Evolutionary conservation across 2,329 filamentous ascomycete genomes (phyloP).

Genomic region (Sarocladiaceae sp.): DNA sequence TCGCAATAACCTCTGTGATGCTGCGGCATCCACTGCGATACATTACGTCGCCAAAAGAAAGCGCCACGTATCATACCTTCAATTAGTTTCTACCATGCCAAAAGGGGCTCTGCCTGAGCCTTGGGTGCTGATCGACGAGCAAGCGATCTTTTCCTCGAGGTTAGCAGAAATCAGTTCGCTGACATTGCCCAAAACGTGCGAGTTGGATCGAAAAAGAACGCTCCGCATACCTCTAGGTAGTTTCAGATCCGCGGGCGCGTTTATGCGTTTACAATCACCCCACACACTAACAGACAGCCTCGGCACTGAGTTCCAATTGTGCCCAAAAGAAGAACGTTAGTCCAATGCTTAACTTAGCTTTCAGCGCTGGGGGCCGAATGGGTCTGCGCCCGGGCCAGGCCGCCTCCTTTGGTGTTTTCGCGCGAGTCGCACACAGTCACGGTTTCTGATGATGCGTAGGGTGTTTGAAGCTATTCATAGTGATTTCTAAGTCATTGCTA

Average conservation of each 20-base stretch:
- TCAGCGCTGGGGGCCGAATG: background rate
- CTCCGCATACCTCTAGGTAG: background rate
- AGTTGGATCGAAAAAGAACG: background rate
- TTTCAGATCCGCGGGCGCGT: conserved; percentile 6
- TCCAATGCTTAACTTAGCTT: conserved; percentile 7
- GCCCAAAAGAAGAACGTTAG: background rate
- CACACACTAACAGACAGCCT: background rate
- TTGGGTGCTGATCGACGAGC: background rate
- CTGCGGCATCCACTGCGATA: background rate
- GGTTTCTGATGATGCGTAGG: background rate
- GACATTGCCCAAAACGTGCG: conserved; percentile 1
- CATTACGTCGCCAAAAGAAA: background rate
- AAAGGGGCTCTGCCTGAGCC: no score
- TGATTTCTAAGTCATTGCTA: conserved; percentile 1
- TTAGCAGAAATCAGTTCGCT: background rate
- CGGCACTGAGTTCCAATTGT: background rate
- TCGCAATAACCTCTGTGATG: background rate
- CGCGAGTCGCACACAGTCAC: background rate
- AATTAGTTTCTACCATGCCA: no score
- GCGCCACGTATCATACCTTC: background rate
- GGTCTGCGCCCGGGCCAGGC: background rate
- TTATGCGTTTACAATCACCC: conserved; percentile 3
- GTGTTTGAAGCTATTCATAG: conserved; percentile 3
- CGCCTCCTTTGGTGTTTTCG: no score
- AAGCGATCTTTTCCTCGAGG: conserved; percentile 4